These are phyloP conservation scores for Penicillium rolfsii DNA, from an alignment of 2,329 filamentous ascomycete species.

Conservation along the genomic window DNA sequence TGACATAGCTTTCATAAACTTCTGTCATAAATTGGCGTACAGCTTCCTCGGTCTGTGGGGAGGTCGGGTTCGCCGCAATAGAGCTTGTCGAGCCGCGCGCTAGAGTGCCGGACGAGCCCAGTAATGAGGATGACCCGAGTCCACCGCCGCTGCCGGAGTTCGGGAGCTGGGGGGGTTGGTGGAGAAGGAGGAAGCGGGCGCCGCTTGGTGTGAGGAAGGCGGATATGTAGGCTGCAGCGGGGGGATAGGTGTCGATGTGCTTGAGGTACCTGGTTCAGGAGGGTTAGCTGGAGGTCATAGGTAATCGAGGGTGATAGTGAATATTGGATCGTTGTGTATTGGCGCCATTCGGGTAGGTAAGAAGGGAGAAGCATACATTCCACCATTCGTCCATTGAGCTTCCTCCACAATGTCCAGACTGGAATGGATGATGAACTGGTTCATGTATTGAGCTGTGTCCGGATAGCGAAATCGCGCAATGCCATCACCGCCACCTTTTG, in stretches of 20 bases:
- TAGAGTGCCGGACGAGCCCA: constrained; percentile 35
- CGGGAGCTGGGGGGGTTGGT: constrained; percentile 68
- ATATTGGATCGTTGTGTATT: background rate
- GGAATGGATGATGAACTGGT: constrained; percentile 96
- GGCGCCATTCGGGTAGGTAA: background rate
- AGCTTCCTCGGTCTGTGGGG: constrained; percentile 90
- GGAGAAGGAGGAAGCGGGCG: constrained; percentile 90
- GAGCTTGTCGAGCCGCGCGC: constrained; percentile 63
- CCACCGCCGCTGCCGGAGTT: constrained; percentile 31
- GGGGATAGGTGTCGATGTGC: constrained; percentile 91
- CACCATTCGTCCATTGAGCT: constrained; percentile 85
- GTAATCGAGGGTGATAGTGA: background rate
- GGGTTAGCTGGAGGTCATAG: constrained; percentile 8
- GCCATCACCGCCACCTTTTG: constrained; percentile 93
- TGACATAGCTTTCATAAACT: constrained; percentile 95
- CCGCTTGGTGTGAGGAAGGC: constrained; percentile 93
- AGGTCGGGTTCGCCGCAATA: constrained; percentile 81
- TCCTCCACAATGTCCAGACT: constrained; percentile 95
- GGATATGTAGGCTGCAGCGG: constrained; percentile 81
- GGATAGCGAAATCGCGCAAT: constrained; percentile 86
- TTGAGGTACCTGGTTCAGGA: constrained; percentile 78
- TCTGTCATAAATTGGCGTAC: constrained; percentile 93
- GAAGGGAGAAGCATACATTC: constrained; percentile 64
- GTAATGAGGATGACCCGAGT: constrained; percentile 36
- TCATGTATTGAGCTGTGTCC: constrained; percentile 87